These are phyloP conservation scores for Plasmodium sp. DNA, from an alignment of 169 alveolate genomes.

Conservation along the genomic window DNA sequence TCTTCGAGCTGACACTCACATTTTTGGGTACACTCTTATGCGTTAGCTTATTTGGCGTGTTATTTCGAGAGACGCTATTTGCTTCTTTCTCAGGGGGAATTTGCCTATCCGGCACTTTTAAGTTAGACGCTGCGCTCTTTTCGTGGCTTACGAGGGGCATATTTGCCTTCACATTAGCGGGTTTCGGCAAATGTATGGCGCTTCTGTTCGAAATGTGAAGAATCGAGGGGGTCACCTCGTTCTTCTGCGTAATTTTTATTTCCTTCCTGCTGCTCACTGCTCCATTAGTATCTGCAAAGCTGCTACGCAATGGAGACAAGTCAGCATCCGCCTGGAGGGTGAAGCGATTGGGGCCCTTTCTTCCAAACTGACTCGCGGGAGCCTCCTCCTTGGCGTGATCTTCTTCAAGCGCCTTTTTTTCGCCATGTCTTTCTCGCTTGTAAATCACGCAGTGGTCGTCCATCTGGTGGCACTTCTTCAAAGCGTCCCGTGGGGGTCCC, in stretches of 20 bases:
- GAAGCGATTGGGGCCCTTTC: background rate
- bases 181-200: background rate
- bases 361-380: background rate
- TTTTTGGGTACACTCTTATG: constrained; percentile 4
- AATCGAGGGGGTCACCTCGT: background rate
- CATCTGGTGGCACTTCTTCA: background rate
- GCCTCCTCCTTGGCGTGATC: background rate
- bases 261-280: background rate
- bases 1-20: constrained; percentile 26
- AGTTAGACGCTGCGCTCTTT: background rate
- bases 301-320: background rate
- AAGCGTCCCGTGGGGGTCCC: background rate
- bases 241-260: constrained; percentile 1
- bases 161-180: background rate
- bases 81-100: background rate
- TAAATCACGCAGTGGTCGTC: constrained; percentile 3
- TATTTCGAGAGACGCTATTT: background rate
- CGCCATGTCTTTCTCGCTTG: constrained; percentile 18
- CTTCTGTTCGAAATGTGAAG: background rate
- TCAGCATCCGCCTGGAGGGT: background rate
- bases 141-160: background rate
- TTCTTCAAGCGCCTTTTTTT: background rate
- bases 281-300: background rate
- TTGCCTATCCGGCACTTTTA: background rate
- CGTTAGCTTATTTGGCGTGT: background rate